phyloP scores from a whole-genome alignment of 257 asterid genomes.

The Sherardia arvensis region DNA sequence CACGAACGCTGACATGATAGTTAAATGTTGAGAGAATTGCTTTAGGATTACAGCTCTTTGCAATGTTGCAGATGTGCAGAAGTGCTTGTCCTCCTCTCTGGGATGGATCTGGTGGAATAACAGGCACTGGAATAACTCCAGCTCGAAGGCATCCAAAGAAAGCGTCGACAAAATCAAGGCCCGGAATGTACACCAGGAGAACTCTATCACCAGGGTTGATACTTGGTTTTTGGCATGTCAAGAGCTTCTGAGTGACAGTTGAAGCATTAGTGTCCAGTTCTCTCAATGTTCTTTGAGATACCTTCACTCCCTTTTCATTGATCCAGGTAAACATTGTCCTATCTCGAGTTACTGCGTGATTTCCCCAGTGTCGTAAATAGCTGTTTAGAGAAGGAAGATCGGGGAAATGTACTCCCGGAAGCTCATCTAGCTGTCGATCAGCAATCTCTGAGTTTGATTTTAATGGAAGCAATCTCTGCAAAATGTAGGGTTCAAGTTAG shows the following conservation, averaged over 20 bases:
- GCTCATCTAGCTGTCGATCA: conserved; percentile 22
- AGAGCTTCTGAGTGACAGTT: conserved; percentile 27
- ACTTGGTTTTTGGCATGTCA: conserved; percentile 23
- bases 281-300: conserved; percentile 40
- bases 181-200: conserved; percentile 48
- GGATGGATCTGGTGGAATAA: conserved; percentile 49
- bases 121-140: conserved; percentile 48
- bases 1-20: conserved; percentile 45
- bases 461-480: conserved; percentile 36
- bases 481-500: conserved; percentile 2
- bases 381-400: conserved; percentile 37
- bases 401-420: conserved; percentile 36
- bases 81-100: conserved; percentile 55
- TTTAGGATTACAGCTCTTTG: conserved; percentile 49
- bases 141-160: conserved; percentile 66
- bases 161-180: conserved; percentile 60
- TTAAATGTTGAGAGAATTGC: conserved; percentile 52
- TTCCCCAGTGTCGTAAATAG: conserved; percentile 51
- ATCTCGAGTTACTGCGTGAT: conserved; percentile 25
- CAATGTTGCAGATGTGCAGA: conserved; percentile 41
- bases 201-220: conserved; percentile 45
- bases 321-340: conserved; percentile 51
- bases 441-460: conserved; percentile 15
- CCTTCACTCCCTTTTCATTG: conserved; percentile 43
- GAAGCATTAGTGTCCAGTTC: conserved; percentile 46